phyloP scores from a whole-genome alignment of 257 asterid species.

The Coffea canephora region DNA sequence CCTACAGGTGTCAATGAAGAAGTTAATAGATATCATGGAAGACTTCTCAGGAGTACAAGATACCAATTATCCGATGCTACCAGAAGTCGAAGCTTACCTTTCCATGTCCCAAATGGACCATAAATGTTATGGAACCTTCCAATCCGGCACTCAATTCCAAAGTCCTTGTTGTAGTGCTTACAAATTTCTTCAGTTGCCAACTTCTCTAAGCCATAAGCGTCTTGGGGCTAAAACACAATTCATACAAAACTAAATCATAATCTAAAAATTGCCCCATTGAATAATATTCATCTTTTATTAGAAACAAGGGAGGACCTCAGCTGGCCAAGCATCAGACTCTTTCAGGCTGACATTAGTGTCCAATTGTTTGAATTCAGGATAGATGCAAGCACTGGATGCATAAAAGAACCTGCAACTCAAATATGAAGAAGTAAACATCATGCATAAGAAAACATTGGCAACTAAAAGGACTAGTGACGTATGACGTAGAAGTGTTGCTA shows the following conservation, averaged over 20 bases:
- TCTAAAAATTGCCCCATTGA: background rate
- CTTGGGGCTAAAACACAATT: conserved; percentile 65
- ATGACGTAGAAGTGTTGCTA: background rate
- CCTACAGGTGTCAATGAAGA: conserved; percentile 34
- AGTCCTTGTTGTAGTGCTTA: conserved; percentile 86
- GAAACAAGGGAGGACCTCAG: conserved; percentile 53
- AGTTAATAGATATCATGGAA: background rate
- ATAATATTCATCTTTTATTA: background rate
- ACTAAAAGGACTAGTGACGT: background rate
- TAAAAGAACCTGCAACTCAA: conserved; percentile 61
- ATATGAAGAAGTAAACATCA: background rate
- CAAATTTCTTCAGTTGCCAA: conserved; percentile 80
- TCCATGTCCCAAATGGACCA: conserved; percentile 90
- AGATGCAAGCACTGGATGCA: conserved; percentile 88
- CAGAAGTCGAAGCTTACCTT: conserved; percentile 41
- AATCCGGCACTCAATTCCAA: conserved; percentile 78
- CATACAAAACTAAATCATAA: conserved; percentile 8
- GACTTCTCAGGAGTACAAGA: background rate
- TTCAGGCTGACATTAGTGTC: conserved; percentile 89
- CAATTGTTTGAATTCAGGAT: conserved; percentile 85
- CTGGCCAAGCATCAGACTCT: conserved; percentile 94
- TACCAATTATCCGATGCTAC: background rate
- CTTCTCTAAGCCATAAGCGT: conserved; percentile 86
- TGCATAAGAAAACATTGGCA: background rate
- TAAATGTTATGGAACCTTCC: conserved; percentile 86